Evolutionary conservation across 169 alveolate genomes (phyloP), one percentile per base, ranked within the genome.

Genomic region (Plasmodium yoelii): DNA sequence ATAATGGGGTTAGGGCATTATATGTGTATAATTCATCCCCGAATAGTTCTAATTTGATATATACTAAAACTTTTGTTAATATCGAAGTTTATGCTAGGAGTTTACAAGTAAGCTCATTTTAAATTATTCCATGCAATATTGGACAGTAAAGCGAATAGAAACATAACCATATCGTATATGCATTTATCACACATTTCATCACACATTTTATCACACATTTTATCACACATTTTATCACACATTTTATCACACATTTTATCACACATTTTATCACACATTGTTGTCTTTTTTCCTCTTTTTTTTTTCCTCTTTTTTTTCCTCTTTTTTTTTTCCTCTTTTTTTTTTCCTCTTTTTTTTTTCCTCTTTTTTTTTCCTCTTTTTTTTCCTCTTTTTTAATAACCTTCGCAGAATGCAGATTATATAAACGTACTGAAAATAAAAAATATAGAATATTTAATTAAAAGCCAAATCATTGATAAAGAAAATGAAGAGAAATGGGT

Each of bases 31-130:
- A 63, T 22, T 63, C 69, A 12, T 39, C 51, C 13, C 26, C 55
- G 8, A 51, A 12, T n/a, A 19, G 22, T 12, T 56, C 47, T 28
- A 28, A 28, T 34, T 18, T 75, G 88, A 26, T 75, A 63, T 75
- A 75, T 10, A 34, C 61, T 15, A 75, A 55, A 67, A 26, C 5
- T 22, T 75, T 75, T 42, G 18, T 55, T 56, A 75, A 63, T 39
- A 24, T 75, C 56, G 88, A 74, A 34, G 47, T 63, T 39, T 75
- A 60, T 39, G 75, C 75, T 51, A 63, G 34, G 28, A 24, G 65
- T 75, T 15, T 42, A 19, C 88, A 75, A 42, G 77, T 61, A 63
- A 49, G 46, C 10, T 5, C 2, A 28, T 2, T 28, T 28, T 28
- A 3, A 1, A 28, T 1, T 28, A 28, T 3, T 28, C 4, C 1